Percentiles rank a stretch among this genome's conserved stretches.
These are phyloP conservation scores for Harrya chromipes DNA, from an alignment of 768 basidiomycete species.

Conservation along the genomic window DNA sequence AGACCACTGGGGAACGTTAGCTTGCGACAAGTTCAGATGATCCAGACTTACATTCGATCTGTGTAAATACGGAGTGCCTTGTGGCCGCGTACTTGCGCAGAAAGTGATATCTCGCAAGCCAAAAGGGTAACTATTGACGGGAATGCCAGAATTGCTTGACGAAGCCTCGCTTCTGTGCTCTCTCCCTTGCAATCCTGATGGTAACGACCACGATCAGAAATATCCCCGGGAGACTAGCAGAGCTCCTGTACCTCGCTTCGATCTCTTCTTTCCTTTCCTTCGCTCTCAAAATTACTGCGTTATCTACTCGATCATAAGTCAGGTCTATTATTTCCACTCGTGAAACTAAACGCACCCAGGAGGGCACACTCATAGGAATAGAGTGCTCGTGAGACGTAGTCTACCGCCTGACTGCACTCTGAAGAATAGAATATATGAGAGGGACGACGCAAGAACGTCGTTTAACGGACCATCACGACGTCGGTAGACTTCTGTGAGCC, in stretches of 20 bases:
- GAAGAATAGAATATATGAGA: too few species aligned
- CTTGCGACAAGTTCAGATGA: too few species aligned
- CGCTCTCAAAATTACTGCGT: constrained; percentile 67
- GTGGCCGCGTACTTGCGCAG: too few species aligned
- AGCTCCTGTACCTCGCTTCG: constrained; percentile 36
- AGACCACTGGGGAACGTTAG: too few species aligned
- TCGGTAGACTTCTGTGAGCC: constrained; percentile 35
- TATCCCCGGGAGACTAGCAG: background rate
- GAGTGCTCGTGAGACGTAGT: too few species aligned
- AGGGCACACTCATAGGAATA: constrained; percentile 82
- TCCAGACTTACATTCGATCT: too few species aligned
- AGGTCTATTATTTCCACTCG: constrained; percentile 74
- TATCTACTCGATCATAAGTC: constrained; percentile 91
- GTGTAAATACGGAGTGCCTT: too few species aligned
- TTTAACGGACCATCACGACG: constrained; percentile 76
- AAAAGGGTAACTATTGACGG: constrained; percentile 80
- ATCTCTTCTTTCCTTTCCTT: constrained; percentile 43
- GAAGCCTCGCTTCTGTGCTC: constrained; percentile 68
- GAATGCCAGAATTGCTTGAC: constrained; percentile 71
- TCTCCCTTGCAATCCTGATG: constrained; percentile 45
- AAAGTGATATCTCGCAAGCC: constrained; percentile 67
- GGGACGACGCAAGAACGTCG: background rate
- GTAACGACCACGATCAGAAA: constrained; percentile 3
- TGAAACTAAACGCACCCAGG: constrained; percentile 82
- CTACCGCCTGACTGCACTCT: too few species aligned